Evolutionary conservation across 495 filamentous ascomycete genomes (phyloP).

Genomic region (Geopyxis carbonaria): DNA sequence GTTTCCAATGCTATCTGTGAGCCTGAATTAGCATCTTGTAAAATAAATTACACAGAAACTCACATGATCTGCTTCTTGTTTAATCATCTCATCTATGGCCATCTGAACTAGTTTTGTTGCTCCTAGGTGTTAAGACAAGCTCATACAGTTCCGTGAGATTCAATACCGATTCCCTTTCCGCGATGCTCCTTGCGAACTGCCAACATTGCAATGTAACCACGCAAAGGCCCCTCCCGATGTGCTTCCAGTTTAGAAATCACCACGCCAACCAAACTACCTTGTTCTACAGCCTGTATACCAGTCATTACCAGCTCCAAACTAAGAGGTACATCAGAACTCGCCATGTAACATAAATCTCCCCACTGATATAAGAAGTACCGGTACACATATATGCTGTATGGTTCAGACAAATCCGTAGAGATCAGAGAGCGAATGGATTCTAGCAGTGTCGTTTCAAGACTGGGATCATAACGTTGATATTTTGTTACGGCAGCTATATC

Average conservation of each 20-base stretch:
- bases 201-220: conserved; percentile 98
- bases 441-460: conserved; percentile 64
- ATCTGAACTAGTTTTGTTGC: conserved; percentile 68
- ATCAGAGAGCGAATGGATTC: conserved; percentile 82
- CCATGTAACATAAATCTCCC: conserved; percentile 90
- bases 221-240: conserved; percentile 55
- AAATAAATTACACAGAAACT: conserved; percentile 6
- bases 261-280: conserved; percentile 53
- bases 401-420: conserved; percentile 91
- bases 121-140: conserved; percentile 1
- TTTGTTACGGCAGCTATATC: too few species aligned
- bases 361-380: conserved; percentile 97
- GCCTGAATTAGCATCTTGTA: not conserved
- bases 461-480: conserved; percentile 69
- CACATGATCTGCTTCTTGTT: conserved; percentile 72
- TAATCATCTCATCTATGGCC: conserved; percentile 85
- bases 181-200: conserved; percentile 64
- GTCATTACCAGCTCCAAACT: not conserved
- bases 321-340: conserved; percentile 22
- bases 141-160: not conserved
- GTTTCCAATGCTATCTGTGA: conserved; percentile 77
- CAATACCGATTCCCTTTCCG: conserved; percentile 61
- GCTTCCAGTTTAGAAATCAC: conserved; percentile 92
- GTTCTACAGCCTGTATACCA: conserved; percentile 23
- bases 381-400: conserved; percentile 99